Percentiles rank a stretch among this genome's conserved stretches.
These are phyloP conservation scores for Macadamia integrifolia DNA, from an alignment of 164 flowering plant genomes.

Conservation along the genomic window DNA sequence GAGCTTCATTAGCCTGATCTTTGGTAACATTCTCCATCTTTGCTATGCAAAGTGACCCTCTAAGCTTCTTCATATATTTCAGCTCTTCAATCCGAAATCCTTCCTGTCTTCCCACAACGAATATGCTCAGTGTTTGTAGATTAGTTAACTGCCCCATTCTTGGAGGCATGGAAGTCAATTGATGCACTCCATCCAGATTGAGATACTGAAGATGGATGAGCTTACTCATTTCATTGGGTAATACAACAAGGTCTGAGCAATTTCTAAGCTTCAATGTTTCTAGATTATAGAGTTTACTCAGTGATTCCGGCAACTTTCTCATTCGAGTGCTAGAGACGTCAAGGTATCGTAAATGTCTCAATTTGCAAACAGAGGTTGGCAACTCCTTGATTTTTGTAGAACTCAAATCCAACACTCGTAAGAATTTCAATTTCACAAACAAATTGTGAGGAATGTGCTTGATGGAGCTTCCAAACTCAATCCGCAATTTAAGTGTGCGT, in stretches of 20 bases:
- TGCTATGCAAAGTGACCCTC: slow-evolving; percentile 4
- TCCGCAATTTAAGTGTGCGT: background rate
- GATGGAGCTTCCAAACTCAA: background rate
- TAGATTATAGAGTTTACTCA: slow-evolving; percentile 5
- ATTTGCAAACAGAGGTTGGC: background rate
- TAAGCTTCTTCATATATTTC: slow-evolving; percentile 5
- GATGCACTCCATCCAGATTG: background rate
- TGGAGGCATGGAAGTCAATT: background rate
- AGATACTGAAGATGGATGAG: slow-evolving; percentile 6
- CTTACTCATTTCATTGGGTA: background rate
- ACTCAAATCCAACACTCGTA: slow-evolving; percentile 3
- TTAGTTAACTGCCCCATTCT: slow-evolving; percentile 2
- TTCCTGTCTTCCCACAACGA: background rate
- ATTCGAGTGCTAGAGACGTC: background rate
- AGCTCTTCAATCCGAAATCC: slow-evolving; percentile 11
- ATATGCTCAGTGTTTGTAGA: slow-evolving; percentile 7
- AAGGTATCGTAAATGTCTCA: background rate
- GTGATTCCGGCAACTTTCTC: slow-evolving; percentile 3
- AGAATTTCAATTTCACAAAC: background rate
- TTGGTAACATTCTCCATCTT: background rate
- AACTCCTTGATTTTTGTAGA: background rate
- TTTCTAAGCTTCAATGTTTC: slow-evolving; percentile 1
- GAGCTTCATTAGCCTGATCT: too few species aligned
- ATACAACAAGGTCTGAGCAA: slow-evolving; percentile 1
- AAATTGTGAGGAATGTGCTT: background rate